Evolutionary conservation across 345 rosid genomes (phyloP), one percentile per base, ranked within the genome.

Genomic region (Brassica cretica): DNA sequence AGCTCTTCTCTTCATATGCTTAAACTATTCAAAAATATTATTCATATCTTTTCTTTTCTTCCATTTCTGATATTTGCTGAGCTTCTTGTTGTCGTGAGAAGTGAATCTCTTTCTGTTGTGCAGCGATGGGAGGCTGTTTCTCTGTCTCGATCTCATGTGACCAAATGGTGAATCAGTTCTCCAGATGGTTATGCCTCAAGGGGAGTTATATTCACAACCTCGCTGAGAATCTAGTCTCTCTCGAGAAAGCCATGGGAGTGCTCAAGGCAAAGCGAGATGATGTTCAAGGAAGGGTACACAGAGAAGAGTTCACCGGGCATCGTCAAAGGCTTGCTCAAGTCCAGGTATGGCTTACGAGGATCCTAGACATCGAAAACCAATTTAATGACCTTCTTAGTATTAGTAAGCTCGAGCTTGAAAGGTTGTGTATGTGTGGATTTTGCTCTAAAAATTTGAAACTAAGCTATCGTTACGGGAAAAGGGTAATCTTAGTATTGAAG

Each of bases 281-380:
- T 53, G 59, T 53, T 15, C 59, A 53, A 15, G 21, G 59, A 53
- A 53, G 59, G 59, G 59, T 53, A 53, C 8, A 53, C 59, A 53
- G 59, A 53, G 59, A 53, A 53, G 59, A 53, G 8, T 56, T 56
- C 25, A 56, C 61, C 8, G 61, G n/a, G 46, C 68, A 16, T 15
- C 46, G 10, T 15, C 25, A 15, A 64, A 64, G 14, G n/a, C 68
- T 33, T 16, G 5, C 25, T 33, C 68, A 33, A 64, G 27, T 64
- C 68, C 68, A 64, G 68, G 68, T 64, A 33, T 64, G 68, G 68
- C 68, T 64, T 33, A 33, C 25, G 68, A 64, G n/a, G 9, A 8
- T 64, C 46, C 8, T 33, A 0, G 5, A 2, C 68, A 15, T 33
- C 4, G 49, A 64, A 64, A 33, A 16, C 27, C 7, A 64, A 64